A percentile compares a stretch with the other conserved stretches of the same genome.
phyloP scores from a whole-genome alignment of 2,329 filamentous ascomycete species.

The Didymella arachidicola region DNA sequence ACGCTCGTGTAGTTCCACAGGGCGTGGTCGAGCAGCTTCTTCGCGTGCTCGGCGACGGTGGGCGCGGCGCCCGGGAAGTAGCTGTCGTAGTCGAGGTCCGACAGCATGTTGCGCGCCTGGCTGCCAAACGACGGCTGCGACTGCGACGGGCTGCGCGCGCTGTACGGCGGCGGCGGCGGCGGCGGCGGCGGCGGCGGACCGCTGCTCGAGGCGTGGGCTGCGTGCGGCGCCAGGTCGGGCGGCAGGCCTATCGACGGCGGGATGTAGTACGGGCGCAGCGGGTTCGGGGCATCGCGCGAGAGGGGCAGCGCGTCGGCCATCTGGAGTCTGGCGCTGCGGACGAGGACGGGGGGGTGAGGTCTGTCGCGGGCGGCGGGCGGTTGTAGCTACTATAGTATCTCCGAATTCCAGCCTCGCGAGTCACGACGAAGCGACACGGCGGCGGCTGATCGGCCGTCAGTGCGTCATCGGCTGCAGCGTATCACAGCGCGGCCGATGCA shows the following conservation, averaged over 20 bases:
- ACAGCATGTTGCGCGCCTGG: slow-evolving; percentile 82
- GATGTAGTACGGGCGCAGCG: slow-evolving; percentile 74
- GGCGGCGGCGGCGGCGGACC: too few species aligned
- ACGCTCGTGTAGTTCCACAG: slow-evolving; percentile 92
- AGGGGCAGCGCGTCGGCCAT: slow-evolving; percentile 49
- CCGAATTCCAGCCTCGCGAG: not conserved
- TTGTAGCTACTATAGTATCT: not conserved
- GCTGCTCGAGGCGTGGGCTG: not conserved
- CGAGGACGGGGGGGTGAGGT: not conserved
- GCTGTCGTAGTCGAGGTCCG: slow-evolving; percentile 90
- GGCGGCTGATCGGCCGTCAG: slow-evolving; percentile 4
- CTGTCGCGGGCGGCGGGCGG: not conserved
- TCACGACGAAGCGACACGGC: not conserved
- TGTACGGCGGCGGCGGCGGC: slow-evolving; percentile 42
- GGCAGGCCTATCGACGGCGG: slow-evolving; percentile 71
- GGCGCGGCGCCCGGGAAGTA: slow-evolving; percentile 81
- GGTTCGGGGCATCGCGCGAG: slow-evolving; percentile 63
- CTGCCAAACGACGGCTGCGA: slow-evolving; percentile 62
- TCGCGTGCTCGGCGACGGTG: slow-evolving; percentile 72
- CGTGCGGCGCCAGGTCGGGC: slow-evolving; percentile 51
- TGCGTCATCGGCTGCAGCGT: slow-evolving; percentile 14
- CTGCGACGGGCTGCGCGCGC: slow-evolving; percentile 48
- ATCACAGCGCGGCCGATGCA: slow-evolving; percentile 17
- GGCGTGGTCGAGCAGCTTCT: slow-evolving; percentile 81
- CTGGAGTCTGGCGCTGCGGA: not conserved